Evolutionary conservation across 495 filamentous ascomycete genomes (phyloP), one percentile per base, ranked within the genome.

Genomic region (Penicilliopsis zonata): DNA sequence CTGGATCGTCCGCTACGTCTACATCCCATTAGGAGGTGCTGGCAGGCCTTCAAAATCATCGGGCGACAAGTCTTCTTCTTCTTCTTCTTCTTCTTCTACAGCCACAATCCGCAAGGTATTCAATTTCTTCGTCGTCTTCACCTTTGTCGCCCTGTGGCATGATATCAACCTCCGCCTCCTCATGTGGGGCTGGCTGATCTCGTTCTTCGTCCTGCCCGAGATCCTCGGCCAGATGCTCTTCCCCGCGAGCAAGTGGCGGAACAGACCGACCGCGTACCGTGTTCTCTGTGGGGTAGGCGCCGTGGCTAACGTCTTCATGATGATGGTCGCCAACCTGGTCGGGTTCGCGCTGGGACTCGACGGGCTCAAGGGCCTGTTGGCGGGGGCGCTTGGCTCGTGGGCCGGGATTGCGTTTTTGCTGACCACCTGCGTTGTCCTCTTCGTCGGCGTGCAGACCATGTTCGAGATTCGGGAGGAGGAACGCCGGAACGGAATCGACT

Each of bases 101-200:
- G 36, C 36, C 36, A 57, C 55, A 29, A 47, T 49, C 29, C 49
- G 49, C 27, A 51, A 50, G 3, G 55, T 78, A 22, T 50, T 76
- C 20, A 94, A 88, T 31, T 84, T 82, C 46, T 60, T 86, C 8
- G 59, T 76, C n/a, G 81, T 94, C 2, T 99, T 99, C 50, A 94
- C 86, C 2, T 99, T 99, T 41, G 90, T 99, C 18, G 90, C 92
- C 4, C 63, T 99, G 23, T 99, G 90, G 90, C 90, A 99, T 53
- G 90, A 99, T 45, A 92, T 99, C 51, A 76, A 87, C 46, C 70
- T 95, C n/a, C 74, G 78, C 27, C 69, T 99, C 15, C 70, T 99
- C 9, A 78, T 90, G 47, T 99, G 90, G 90, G 86, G 90, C 9
- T 99, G 90, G 90, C 63, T 99, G 30, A 72, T 96, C 26, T 84